Evolutionary conservation across 1,284 basidiomycete genomes (phyloP).

Genomic region (Ustilago vetiveriae): DNA sequence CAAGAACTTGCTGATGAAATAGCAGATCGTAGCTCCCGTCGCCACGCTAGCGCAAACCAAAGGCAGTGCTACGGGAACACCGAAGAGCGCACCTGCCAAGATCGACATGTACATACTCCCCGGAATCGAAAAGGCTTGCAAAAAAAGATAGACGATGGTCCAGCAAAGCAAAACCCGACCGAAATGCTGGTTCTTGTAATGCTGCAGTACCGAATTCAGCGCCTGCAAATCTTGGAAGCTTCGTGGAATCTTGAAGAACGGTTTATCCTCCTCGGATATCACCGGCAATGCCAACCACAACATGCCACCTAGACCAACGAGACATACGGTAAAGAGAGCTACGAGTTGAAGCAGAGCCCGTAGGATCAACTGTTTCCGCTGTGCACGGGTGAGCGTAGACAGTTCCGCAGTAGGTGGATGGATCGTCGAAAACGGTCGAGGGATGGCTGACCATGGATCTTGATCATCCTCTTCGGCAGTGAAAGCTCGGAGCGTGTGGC

Average conservation of each 20-base stretch:
- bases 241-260: slow-evolving; percentile 65
- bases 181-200: slow-evolving; percentile 68
- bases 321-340: slow-evolving; percentile 52
- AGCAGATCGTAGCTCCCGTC: slow-evolving; percentile 89
- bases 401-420: background rate
- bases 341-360: slow-evolving; percentile 41
- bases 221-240: slow-evolving; percentile 68
- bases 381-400: background rate
- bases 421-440: slow-evolving; percentile 2
- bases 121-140: slow-evolving; percentile 95
- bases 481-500: slow-evolving; percentile 42
- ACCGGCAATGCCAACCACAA: slow-evolving; percentile 56
- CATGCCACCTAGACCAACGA: slow-evolving; percentile 41
- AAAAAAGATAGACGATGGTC: slow-evolving; percentile 80
- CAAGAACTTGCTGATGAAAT: slow-evolving; percentile 86
- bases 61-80: slow-evolving; percentile 85
- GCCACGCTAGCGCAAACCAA: slow-evolving; percentile 93
- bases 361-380: slow-evolving; percentile 45
- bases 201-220: slow-evolving; percentile 65
- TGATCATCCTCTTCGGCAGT: slow-evolving; percentile 8
- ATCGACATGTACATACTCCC: slow-evolving; percentile 99
- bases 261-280: slow-evolving; percentile 44
- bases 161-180: slow-evolving; percentile 67
- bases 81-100: slow-evolving; percentile 94
- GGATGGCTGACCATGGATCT: slow-evolving; percentile 40